These are phyloP conservation scores for Candida ipomoeae DNA, from an alignment of 805 yeast genomes.

Conservation along the genomic window DNA sequence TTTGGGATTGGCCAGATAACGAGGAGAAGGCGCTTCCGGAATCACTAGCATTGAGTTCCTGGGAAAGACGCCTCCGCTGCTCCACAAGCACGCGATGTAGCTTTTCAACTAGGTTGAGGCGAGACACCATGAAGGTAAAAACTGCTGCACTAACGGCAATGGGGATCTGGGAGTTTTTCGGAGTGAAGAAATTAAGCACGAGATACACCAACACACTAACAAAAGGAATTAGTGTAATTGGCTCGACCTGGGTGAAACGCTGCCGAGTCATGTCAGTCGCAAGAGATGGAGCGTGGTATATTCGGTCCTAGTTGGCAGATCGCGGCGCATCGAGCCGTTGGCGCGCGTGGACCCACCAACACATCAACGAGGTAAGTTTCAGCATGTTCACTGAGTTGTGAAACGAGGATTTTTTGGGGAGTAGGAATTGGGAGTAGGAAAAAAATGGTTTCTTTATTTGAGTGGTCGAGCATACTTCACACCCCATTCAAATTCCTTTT, in stretches of 20 bases:
- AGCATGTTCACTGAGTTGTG: background rate
- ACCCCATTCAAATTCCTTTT: too few species aligned
- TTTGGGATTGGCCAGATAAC: slow-evolving; percentile 20
- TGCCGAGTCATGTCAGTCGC: background rate
- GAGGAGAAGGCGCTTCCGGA: slow-evolving; percentile 4
- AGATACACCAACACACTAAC: background rate
- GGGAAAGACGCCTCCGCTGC: background rate
- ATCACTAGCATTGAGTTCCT: background rate
- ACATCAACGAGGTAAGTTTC: background rate
- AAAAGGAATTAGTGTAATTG: background rate
- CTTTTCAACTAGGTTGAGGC: background rate
- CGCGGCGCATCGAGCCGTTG: background rate
- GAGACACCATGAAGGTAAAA: background rate
- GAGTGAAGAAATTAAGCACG: background rate
- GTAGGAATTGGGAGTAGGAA: too few species aligned
- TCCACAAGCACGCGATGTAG: background rate
- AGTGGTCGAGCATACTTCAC: too few species aligned
- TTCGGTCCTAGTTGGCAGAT: background rate
- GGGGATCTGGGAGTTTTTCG: background rate
- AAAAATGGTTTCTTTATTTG: too few species aligned
- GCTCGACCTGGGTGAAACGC: background rate
- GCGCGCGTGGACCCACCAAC: background rate
- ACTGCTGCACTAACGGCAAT: background rate
- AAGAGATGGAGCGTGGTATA: background rate
- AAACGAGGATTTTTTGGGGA: background rate